phyloP scores from a whole-genome alignment of 2,329 filamentous ascomycete genomes.

The Dactylellina parvicollis region DNA sequence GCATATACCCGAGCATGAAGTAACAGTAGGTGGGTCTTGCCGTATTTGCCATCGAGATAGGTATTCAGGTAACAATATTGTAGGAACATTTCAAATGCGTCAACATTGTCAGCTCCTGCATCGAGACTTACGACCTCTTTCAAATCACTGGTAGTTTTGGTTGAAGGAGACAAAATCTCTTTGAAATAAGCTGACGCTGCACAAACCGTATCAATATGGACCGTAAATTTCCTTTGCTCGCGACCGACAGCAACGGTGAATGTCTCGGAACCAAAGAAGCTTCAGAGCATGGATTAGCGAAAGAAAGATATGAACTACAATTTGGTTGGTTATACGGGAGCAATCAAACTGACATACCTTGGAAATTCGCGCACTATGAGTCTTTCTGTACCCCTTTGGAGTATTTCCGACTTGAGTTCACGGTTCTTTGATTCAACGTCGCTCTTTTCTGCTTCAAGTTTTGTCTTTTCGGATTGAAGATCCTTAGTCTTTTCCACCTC shows the following conservation, averaged over 20 bases:
- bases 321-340: not conserved
- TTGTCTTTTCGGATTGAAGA: not conserved
- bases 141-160: not conserved
- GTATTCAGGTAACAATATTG: constrained; percentile 34
- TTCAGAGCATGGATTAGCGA: not conserved
- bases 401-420: not conserved
- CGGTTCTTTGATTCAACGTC: not conserved
- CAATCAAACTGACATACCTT: constrained; percentile 11
- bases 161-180: constrained; percentile 9
- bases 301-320: not conserved
- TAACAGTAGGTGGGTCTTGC: not conserved
- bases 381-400: constrained; percentile 21
- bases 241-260: constrained; percentile 11
- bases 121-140: not conserved
- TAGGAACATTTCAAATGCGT: constrained; percentile 31
- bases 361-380: constrained; percentile 18
- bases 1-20: constrained; percentile 35
- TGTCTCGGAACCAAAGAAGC: constrained; percentile 10
- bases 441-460: constrained; percentile 14
- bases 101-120: constrained; percentile 3
- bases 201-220: constrained; percentile 13
- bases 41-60: constrained; percentile 12
- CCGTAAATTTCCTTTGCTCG: constrained; percentile 8
- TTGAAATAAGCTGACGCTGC: constrained; percentile 12
- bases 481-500: not conserved